phyloP scores from a whole-genome alignment of 2,329 filamentous ascomycete genomes.

The Aspergillus costaricaensis region DNA sequence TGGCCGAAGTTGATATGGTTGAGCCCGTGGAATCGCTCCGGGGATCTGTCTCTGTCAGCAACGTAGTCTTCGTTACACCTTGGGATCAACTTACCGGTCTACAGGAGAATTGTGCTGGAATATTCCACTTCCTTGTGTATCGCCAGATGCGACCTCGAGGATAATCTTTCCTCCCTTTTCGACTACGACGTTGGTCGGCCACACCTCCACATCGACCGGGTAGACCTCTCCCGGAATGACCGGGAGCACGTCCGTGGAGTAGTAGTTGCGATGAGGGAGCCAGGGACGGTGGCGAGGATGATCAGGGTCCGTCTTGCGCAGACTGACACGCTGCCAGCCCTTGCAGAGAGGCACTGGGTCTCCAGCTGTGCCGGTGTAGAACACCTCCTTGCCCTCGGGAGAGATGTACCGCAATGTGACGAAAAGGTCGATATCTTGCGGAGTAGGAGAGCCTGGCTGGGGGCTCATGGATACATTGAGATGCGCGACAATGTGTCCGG shows the following conservation, averaged over 20 bases:
- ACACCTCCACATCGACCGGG: constrained; percentile 50
- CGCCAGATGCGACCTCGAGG: constrained; percentile 42
- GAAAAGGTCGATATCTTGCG: constrained; percentile 57
- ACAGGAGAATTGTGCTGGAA: constrained; percentile 50
- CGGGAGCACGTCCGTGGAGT: constrained; percentile 49
- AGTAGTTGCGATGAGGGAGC: constrained; percentile 54
- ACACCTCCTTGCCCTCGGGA: constrained; percentile 53
- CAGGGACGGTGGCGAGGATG: constrained; percentile 49
- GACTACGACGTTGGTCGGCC: constrained; percentile 43
- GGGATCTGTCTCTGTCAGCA: constrained; percentile 34
- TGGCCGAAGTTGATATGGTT: constrained; percentile 54
- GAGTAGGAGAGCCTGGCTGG: constrained; percentile 41
- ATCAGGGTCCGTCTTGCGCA: constrained; percentile 51
- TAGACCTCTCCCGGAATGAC: constrained; percentile 55
- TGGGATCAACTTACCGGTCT: constrained; percentile 29
- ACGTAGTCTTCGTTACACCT: neutral
- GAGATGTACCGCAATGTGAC: constrained; percentile 57
- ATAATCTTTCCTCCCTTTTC: constrained; percentile 35
- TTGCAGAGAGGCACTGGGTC: constrained; percentile 57
- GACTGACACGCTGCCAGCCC: constrained; percentile 57
- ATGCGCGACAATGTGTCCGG: constrained; percentile 66
- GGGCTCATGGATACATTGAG: constrained; percentile 61
- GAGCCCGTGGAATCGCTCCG: constrained; percentile 47
- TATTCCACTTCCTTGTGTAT: constrained; percentile 55
- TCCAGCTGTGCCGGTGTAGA: constrained; percentile 59